Evolutionary conservation across 2,329 filamentous ascomycete species (phyloP), one percentile per base, ranked within the genome.

Genomic region (Capronia americana): DNA sequence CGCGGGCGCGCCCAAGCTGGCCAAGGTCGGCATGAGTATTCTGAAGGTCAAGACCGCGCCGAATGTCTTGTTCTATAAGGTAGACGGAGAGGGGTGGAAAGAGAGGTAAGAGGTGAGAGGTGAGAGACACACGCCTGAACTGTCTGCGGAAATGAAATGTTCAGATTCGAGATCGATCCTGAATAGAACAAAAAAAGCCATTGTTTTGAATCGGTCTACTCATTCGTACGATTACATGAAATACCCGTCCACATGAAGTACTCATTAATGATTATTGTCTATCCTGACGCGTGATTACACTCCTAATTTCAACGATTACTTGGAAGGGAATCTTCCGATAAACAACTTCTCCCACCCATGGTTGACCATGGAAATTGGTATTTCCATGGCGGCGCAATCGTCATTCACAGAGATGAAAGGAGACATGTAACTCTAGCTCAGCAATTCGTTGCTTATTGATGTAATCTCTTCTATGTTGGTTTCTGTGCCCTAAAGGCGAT

Each of bases 21-120:
- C 38, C 5, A 69, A 68, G 54, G 50, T 71, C 23, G 69, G 69
- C 7, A 70, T 70, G 70, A 71, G 61, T 53, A 65, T 72, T 44
- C 58, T 72, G 53, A 69, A 72, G 65, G 67, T 69, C 44, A 66
- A 57, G 58, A 69, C 55, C 59, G 69, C 67, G 48, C 67, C 66
- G 34, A 64, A 65, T 28, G 67, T 69, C 30, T 46, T 68, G 14
- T 72, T 64, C 53, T 12, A 63, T 7, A 69, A 65, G 58, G 23
- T 26, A 0, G 69, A 70, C 12, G 54, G 60, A 3, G 69, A 48
- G 1, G 20, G 34, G 2, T 72, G 70, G 69, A 62, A 23, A 12
- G 38, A 53, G 32, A 53, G 51, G 61, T 59, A 34, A 54, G 51
- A 32, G 11, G 28, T 7, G 38, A 5, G 12, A 17, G n/a, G 17